Evolutionary conservation across 129 eudicot genomes (phyloP), one percentile per base, ranked within the genome.

Genomic region (Cynara cardunculus): DNA sequence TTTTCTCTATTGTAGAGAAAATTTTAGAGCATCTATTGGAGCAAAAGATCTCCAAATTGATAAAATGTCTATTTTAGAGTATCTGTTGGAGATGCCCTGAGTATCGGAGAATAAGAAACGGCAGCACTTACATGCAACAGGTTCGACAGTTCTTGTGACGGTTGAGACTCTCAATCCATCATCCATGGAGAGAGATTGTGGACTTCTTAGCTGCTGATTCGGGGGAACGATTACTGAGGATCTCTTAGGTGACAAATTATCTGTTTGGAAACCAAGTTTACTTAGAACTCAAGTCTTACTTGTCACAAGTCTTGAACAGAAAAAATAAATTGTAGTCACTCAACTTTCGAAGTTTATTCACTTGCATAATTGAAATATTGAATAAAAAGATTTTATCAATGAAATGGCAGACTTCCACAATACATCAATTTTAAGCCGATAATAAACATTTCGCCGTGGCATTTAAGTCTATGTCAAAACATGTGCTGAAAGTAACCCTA

Each of bases 51-150:
- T 16, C 22, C 62, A 49, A 49, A 49, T 4, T 7, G 25, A 24
- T 0, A 56, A 56, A 56, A 56, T 56, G 8, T 56, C 9, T 56
- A 19, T 56, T n/a, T 53, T 56, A 56, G 65, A 18, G 24, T 19
- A 56, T 56, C 65, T 1, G 65, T 56, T 18, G 22, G 10, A 56
- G 65, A 56, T 56, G 65, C 9, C 13, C 59, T 6, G 25, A 26
- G 61, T 22, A 71, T 25, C 13, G 64, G 70, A 79, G 18, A 68
- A 10, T 22, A 61, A 34, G 78, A 83, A 78, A 72, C 32, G 26
- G 69, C 64, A 78, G 46, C 16, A 84, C 85, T 84, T 95, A 95
- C 97, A 92, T 90, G 99, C 82, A 80, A 83, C 86, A 82, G 99
- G 91, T 82, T 92, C 97, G 18, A 81, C 73, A 27, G 87, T 75